Conservation (phyloP, 176 grass and related monocot species). For the Thalia dealbata region DNA sequence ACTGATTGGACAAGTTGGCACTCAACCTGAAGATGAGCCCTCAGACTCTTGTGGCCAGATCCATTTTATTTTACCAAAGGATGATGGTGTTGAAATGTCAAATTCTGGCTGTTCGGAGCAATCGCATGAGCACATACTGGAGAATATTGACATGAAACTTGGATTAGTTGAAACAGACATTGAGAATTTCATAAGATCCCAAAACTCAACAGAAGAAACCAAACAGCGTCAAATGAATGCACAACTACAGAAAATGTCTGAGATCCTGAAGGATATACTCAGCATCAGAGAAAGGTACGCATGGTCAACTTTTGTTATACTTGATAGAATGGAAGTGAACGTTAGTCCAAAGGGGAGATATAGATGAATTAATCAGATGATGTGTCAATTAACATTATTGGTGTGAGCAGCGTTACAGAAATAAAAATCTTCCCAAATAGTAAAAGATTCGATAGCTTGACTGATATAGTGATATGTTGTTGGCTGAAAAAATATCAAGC, state of each 20-base stretch:
- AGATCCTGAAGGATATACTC: conserved; percentile 56
- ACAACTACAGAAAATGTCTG: conserved; percentile 37
- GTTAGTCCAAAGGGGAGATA: not conserved
- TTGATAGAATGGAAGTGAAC: not conserved
- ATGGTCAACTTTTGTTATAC: not conserved
- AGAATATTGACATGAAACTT: conserved; percentile 53
- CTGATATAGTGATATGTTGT: not conserved
- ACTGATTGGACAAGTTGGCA: conserved; percentile 52
- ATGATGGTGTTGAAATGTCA: conserved; percentile 31
- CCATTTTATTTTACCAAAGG: conserved; percentile 12
- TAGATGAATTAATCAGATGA: not conserved
- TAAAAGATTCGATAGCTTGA: not conserved
- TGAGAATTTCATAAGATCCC: conserved; percentile 43
- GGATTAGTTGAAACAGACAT: conserved; percentile 49
- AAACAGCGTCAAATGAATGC: conserved; percentile 22
- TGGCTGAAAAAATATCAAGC: not conserved
- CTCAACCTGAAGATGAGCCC: conserved; percentile 22
- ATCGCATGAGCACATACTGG: conserved; percentile 37
- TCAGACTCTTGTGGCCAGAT: conserved; percentile 25
- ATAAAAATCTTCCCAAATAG: not conserved
- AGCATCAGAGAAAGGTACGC: conserved; percentile 72
- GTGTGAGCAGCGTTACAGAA: not conserved
- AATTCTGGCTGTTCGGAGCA: conserved; percentile 13
- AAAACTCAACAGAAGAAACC: conserved; percentile 21
- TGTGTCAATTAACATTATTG: not conserved